Evolutionary conservation across 2,329 filamentous ascomycete species (phyloP), one percentile per base, ranked within the genome.

Genomic region (Sporothrix humicola): DNA sequence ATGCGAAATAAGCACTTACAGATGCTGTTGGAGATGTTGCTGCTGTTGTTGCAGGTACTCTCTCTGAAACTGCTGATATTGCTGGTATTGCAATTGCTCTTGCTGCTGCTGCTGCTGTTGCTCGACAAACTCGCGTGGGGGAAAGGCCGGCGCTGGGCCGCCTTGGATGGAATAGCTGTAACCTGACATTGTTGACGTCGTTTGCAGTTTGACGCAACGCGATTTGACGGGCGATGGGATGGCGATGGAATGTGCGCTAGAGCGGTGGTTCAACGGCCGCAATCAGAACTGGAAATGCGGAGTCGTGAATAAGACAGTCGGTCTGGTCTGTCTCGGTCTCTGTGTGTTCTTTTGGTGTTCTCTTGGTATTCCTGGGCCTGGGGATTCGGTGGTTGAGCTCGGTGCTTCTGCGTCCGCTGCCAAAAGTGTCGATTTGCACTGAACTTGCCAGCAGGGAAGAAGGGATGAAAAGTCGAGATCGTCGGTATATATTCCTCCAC

Each of bases 161-260:
- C 81, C 82, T 75, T 78, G 79, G 74, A 83, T 81, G 0, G 80
- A 79, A 74, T 82, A 83, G 61, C 76, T 79, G 76, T 83, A 83
- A n/a, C 58, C 37, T 31, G 69, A 44, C 46, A 71, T 69, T 50
- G 23, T 73, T 63, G 69, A 66, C 20, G 42, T 48, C 13, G 42
- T 37, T 20, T 20, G 31, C 4, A 26, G 42, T 37, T 20, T 20
- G 31, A 6, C 58, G 58, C 31, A 15, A 37, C 17, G 20, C 10
- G 37, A 63, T 1, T 61, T 63, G 58, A 44, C 59, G 20, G 59
- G 6, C 59, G 37, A 63, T 13, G 26, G 7, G 17, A 37, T 46
- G 37, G 23, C 12, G n/a, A 15, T 44, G 42, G 61, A 65, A 65
- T 48, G 61, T 46, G 42, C 17, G 17, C 42, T 46, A 46, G 61